A percentile compares a stretch with the other conserved stretches of the same genome.
These are phyloP conservation scores for Colletotrichum musicola DNA, from an alignment of 2,329 filamentous ascomycete genomes.

Conservation along the genomic window DNA sequence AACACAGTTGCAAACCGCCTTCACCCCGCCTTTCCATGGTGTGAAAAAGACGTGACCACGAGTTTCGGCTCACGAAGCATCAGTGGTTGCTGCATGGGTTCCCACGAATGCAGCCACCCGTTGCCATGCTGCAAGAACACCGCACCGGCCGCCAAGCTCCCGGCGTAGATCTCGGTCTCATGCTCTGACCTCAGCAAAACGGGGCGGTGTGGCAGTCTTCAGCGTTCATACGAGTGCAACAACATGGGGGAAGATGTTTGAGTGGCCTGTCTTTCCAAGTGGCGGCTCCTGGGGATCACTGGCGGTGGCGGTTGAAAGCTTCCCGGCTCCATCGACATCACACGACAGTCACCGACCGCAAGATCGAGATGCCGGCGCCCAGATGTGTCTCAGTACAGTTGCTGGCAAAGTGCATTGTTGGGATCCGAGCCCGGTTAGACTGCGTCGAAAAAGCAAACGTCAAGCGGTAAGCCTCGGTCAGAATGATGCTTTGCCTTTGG, in stretches of 20 bases:
- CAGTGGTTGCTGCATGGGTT: neutral
- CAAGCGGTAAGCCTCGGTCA: conserved; percentile 26
- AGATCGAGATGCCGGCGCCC: conserved; percentile 34
- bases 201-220: conserved; percentile 32
- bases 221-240: conserved; percentile 24
- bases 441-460: conserved; percentile 22
- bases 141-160: neutral
- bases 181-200: neutral
- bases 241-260: neutral
- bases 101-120: conserved; percentile 17
- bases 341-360: conserved; percentile 23
- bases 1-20: neutral
- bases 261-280: neutral
- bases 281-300: neutral
- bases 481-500: neutral
- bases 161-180: neutral
- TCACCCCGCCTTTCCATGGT: neutral
- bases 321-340: conserved; percentile 16
- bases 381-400: conserved; percentile 23
- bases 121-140: conserved; percentile 13
- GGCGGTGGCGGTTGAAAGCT: neutral
- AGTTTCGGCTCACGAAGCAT: conserved; percentile 3
- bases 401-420: conserved; percentile 14
- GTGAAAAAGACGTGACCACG: neutral
- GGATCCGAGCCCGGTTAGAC: conserved; percentile 11